Percentiles rank a stretch among this genome's conserved stretches.
Conservation (phyloP, 225 moss, liverwort and hornwort genomes). For the Marchantia paleacea region DNA sequence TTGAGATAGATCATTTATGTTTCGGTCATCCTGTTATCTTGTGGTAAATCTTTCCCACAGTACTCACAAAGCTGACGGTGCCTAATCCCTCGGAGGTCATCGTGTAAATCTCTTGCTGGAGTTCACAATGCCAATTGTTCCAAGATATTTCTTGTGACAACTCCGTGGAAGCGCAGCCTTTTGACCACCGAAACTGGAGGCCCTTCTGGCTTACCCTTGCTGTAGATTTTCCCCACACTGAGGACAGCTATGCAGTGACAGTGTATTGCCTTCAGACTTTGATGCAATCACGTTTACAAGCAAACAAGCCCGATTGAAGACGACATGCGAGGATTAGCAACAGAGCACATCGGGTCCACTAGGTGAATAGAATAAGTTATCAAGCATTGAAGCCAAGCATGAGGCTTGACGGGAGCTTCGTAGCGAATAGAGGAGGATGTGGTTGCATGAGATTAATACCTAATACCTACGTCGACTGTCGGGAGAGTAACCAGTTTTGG, state of each 20-base stretch:
- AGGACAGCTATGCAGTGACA: background rate
- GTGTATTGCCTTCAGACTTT: background rate
- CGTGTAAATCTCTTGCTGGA: background rate
- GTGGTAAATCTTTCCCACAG: background rate
- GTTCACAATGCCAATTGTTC: background rate
- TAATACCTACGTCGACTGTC: background rate
- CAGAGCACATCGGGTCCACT: background rate
- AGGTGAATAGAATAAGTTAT: background rate
- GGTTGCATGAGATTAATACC: background rate
- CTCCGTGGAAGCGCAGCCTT: background rate
- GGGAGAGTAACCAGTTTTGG: background rate
- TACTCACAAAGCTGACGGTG: background rate
- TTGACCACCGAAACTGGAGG: background rate
- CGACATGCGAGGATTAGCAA: background rate
- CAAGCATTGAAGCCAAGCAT: background rate
- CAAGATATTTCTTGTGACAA: background rate
- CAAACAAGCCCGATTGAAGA: background rate
- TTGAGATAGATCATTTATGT: conserved; percentile 19
- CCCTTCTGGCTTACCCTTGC: background rate
- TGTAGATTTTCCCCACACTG: background rate
- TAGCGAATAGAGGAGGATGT: background rate
- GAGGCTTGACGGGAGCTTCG: background rate
- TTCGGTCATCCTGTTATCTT: background rate
- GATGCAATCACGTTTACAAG: background rate
- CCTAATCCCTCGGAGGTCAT: background rate